Evolutionary conservation across 495 filamentous ascomycete genomes (phyloP).

Genomic region (Penicillium goetzii): DNA sequence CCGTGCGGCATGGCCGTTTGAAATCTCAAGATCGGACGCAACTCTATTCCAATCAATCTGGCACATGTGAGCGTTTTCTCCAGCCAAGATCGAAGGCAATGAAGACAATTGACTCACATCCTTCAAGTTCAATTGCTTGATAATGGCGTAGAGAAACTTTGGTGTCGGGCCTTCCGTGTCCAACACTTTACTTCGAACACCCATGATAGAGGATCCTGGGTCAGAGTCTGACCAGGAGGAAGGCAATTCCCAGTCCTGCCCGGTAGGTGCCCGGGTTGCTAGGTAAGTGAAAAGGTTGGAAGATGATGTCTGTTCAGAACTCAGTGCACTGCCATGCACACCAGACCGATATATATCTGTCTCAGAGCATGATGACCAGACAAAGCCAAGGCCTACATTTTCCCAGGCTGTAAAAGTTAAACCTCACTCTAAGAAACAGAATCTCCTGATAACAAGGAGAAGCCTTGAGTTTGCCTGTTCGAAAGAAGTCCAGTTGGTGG

Average conservation of each 20-base stretch:
- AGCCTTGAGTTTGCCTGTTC: background rate
- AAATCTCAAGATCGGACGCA: constrained; percentile 63
- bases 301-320: background rate
- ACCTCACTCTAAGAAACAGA: background rate
- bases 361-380: background rate
- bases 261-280: background rate
- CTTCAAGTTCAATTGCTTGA: constrained; percentile 76
- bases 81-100: background rate
- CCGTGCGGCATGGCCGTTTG: constrained; percentile 79
- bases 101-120: constrained; percentile 50
- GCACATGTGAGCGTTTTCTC: background rate
- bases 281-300: too few species aligned
- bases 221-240: background rate
- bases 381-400: background rate
- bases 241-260: background rate
- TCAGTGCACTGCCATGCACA: background rate
- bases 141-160: constrained; percentile 73
- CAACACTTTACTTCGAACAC: constrained; percentile 49
- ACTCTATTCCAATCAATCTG: constrained; percentile 80
- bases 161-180: constrained; percentile 51
- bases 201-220: constrained; percentile 20
- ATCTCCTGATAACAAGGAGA: background rate
- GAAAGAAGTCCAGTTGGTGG: background rate
- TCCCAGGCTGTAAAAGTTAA: background rate
- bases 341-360: background rate